Base-by-base conservation (phyloP, 2,329 filamentous ascomycete species). In the Ceratocystis cacaofunesta region DNA sequence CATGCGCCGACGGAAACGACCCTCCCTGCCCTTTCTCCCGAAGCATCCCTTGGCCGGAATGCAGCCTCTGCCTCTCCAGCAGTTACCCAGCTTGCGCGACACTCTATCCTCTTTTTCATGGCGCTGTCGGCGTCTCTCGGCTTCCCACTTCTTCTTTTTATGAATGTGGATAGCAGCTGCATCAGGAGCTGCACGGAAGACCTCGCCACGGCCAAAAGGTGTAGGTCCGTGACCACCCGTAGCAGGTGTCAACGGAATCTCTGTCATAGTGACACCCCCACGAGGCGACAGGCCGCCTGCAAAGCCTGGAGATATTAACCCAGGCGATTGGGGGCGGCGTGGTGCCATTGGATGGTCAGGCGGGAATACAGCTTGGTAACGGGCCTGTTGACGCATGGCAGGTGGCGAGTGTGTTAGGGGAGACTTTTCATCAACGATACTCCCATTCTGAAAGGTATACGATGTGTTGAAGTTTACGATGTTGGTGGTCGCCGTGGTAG, bases 61-160 rank as follows among this genome's bases (percentile, higher is more conserved):
- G 68, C 82, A 87, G 8, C 81, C 82, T 61, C 86, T 80, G 1
- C 85, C 85, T 70, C 82, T 81, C 85, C 86, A 89, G 52, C 83
- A 78, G 2, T 83, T 81, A 1, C 85, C 85, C 0, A 78, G 72
- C 68, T 80, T 83, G 61, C 77, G 79, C 1, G 82, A 84, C 19
- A 81, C 70, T 1, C 78, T 78, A 50, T 89, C 86, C 72, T 89
- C 85, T 67, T 86, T 87, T 72, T 89, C 85, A 66, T 81, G 79
- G 22, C 78, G 81, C 68, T 77, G 79, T 66, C 79, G 80, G 71
- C 77, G 44, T 60, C 61, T 67, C 32, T 67, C 66, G 5, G 60
- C 66, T 15, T 62, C 52, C 19, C 44, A 50, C 12, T 22, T 62
- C 28, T 58, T 58, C 28, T 58, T 58, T 36, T 36, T 58, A 30